Percentiles rank a stretch among this genome's conserved stretches.
Evolutionary conservation across 1,284 basidiomycete genomes (phyloP).

Genomic region (Fomitopsis pinicola): DNA sequence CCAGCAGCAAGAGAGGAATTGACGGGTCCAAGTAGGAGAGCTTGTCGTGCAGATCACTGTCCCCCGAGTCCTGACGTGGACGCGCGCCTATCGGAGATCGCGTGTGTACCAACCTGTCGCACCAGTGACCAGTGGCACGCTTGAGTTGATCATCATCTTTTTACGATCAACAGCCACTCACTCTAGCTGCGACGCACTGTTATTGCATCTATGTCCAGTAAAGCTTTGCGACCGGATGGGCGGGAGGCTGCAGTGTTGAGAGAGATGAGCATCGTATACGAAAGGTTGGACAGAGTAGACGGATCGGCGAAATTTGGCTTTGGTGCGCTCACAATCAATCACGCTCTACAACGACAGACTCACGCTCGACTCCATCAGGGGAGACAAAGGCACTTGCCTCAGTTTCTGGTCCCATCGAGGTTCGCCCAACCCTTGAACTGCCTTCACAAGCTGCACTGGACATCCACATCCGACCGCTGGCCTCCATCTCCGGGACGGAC

Average conservation of each 20-base stretch:
- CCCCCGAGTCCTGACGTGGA: too few relatives aligned
- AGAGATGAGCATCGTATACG: slow-evolving; percentile 29
- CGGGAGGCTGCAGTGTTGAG: slow-evolving; percentile 24
- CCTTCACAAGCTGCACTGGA: slow-evolving; percentile 73
- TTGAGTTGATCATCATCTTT: too few relatives aligned
- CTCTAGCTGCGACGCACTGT: too few relatives aligned
- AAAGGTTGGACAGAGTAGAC: slow-evolving; percentile 54
- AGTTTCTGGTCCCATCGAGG: slow-evolving; percentile 74
- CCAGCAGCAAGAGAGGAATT: too few relatives aligned
- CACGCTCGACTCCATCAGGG: slow-evolving; percentile 26
- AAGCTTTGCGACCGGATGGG: slow-evolving; percentile 22
- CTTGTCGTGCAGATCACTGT: too few relatives aligned
- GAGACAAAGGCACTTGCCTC: slow-evolving; percentile 55
- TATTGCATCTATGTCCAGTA: not conserved
- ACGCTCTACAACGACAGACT: not conserved
- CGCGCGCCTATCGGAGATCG: too few relatives aligned
- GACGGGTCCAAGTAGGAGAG: too few relatives aligned
- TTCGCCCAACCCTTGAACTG: slow-evolving; percentile 57
- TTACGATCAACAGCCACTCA: too few relatives aligned
- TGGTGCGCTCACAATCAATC: slow-evolving; percentile 33
- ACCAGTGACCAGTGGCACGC: too few relatives aligned
- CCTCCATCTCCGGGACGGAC: slow-evolving; percentile 60
- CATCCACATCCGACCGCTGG: slow-evolving; percentile 61
- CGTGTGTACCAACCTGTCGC: too few relatives aligned
- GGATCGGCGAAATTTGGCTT: slow-evolving; percentile 65